These are phyloP conservation scores for Geranomyces variabilis DNA, from an alignment of 192 early-diverging fungal species.

Conservation along the genomic window DNA sequence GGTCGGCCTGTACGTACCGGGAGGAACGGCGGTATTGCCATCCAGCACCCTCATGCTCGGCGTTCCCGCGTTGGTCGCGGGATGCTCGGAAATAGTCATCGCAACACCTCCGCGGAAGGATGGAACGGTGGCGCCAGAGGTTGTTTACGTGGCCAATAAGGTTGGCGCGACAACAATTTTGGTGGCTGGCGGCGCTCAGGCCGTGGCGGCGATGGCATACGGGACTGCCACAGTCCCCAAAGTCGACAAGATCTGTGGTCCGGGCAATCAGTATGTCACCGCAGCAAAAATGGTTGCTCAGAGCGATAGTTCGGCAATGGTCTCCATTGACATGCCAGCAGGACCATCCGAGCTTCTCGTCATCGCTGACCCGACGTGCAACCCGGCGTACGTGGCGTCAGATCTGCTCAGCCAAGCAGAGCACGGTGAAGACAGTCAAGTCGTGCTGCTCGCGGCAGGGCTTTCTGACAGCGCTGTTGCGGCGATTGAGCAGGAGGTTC, in stretches of 20 bases:
- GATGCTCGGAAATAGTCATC: constrained; percentile 92
- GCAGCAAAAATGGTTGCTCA: constrained; percentile 98
- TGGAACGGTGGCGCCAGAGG: constrained; percentile 91
- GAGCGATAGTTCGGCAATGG: constrained; percentile 91
- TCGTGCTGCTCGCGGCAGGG: constrained; percentile 87
- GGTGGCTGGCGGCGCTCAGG: constrained; percentile 96
- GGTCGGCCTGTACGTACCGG: constrained; percentile 97
- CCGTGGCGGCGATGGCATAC: constrained; percentile 98
- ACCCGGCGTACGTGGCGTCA: constrained; percentile 90
- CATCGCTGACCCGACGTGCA: constrained; percentile 84
- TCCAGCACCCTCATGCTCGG: constrained; percentile 96
- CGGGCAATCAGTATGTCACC: constrained; percentile 99
- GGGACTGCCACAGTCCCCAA: constrained; percentile 95
- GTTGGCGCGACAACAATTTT: constrained; percentile 91
- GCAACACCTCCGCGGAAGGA: constrained; percentile 93
- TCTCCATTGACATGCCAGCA: constrained; percentile 99
- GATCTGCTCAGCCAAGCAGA: constrained; percentile 98
- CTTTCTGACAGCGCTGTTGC: constrained; percentile 68
- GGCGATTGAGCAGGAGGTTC: constrained; percentile 78
- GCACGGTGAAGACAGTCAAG: constrained; percentile 94
- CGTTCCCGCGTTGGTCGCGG: constrained; percentile 95
- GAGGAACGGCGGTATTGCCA: constrained; percentile 95
- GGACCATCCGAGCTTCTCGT: constrained; percentile 99
- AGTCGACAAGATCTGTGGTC: constrained; percentile 99
- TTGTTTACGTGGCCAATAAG: constrained; percentile 97